Evolutionary conservation across 2,329 filamentous ascomycete species (phyloP).

Genomic region (Talaromyces sp.): DNA sequence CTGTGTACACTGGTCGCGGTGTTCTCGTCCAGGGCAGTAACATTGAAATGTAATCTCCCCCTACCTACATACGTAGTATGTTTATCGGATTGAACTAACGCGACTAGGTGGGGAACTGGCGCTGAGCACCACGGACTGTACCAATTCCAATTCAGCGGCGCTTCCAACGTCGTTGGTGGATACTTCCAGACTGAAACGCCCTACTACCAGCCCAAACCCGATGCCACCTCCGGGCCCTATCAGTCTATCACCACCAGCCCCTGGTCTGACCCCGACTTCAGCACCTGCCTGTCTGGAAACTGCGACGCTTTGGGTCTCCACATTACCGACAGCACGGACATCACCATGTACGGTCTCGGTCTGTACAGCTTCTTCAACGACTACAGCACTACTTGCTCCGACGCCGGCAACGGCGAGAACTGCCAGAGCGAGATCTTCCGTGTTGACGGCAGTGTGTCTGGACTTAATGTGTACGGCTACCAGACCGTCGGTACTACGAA

Average conservation of each 20-base stretch:
- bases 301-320: conserved; percentile 50
- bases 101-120: conserved; percentile 37
- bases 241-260: conserved; percentile 22
- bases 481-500: conserved; percentile 47
- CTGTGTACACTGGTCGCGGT: conserved; percentile 53
- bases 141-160: conserved; percentile 47
- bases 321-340: conserved; percentile 41
- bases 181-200: conserved; percentile 41
- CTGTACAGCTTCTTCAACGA: conserved; percentile 56
- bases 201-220: conserved; percentile 36
- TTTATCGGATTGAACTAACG: neutral
- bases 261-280: conserved; percentile 37
- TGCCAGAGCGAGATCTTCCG: conserved; percentile 53
- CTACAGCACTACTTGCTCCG: conserved; percentile 46
- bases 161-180: conserved; percentile 32
- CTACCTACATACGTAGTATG: neutral
- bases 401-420: conserved; percentile 34
- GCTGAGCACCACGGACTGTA: conserved; percentile 49
- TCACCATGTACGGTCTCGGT: conserved; percentile 52
- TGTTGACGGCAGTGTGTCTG: conserved; percentile 36
- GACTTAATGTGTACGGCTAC: conserved; percentile 42
- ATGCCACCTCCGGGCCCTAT: conserved; percentile 32
- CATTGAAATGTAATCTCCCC: conserved; percentile 33
- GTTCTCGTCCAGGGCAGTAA: conserved; percentile 47
- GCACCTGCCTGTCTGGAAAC: conserved; percentile 28